Percentiles rank a stretch among this genome's conserved stretches.
Conservation (phyloP, 805 yeast genomes). For the Ogataea henricii region DNA sequence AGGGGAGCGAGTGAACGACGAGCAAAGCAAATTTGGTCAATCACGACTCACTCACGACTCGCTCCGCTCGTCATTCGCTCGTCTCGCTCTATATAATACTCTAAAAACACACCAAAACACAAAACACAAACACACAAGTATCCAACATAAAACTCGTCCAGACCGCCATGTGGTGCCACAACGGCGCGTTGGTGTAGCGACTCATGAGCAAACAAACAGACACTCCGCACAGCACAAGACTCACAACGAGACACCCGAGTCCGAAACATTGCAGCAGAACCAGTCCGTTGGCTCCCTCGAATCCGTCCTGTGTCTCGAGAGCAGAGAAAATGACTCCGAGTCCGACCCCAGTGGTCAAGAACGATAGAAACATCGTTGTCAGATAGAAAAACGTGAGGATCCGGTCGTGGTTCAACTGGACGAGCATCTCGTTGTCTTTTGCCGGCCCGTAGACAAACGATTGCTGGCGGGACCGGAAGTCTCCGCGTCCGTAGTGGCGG, state of each 20-base stretch:
- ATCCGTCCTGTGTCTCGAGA: slow-evolving; percentile 11
- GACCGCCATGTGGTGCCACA: slow-evolving; percentile 45
- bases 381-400: slow-evolving; percentile 48
- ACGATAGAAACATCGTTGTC: slow-evolving; percentile 40
- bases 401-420: slow-evolving; percentile 40
- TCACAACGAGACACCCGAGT: slow-evolving; percentile 42
- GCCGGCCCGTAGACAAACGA: slow-evolving; percentile 14
- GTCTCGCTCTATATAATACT: neutral
- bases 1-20: too few relatives aligned
- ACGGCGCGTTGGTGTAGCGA: slow-evolving; percentile 39
- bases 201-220: slow-evolving; percentile 47
- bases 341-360: slow-evolving; percentile 45
- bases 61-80: neutral
- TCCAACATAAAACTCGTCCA: slow-evolving; percentile 43
- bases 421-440: slow-evolving; percentile 19
- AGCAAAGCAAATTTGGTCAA: too few relatives aligned
- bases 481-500: neutral
- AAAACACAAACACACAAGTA: slow-evolving; percentile 46
- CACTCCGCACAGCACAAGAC: slow-evolving; percentile 43
- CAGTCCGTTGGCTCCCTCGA: slow-evolving; percentile 19
- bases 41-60: neutral
- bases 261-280: slow-evolving; percentile 37
- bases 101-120: slow-evolving; percentile 31
- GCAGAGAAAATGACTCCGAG: slow-evolving; percentile 42
- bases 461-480: slow-evolving; percentile 8